Percentiles rank a stretch among this genome's conserved stretches.
These are phyloP conservation scores for Helicocarpus griseus DNA, from an alignment of 2,329 filamentous ascomycete genomes.

Conservation along the genomic window DNA sequence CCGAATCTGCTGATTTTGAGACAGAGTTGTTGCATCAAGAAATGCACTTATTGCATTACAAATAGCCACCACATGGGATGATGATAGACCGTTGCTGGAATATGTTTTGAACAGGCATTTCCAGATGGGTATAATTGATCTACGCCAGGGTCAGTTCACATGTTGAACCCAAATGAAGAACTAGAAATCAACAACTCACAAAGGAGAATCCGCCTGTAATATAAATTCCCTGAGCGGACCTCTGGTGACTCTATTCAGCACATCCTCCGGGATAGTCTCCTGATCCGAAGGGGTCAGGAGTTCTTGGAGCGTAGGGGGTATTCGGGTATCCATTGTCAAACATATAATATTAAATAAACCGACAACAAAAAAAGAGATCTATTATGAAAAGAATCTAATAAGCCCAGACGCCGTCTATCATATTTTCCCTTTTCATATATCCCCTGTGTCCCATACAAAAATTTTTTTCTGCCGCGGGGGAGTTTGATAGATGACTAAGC, in stretches of 20 bases:
- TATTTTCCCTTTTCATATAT: background rate
- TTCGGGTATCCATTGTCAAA: background rate
- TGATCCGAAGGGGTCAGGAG: background rate
- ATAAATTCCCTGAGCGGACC: slow-evolving; percentile 27
- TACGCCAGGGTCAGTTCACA: background rate
- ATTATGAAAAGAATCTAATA: background rate
- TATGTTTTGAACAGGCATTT: slow-evolving; percentile 33
- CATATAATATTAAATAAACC: background rate
- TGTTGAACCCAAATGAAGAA: background rate
- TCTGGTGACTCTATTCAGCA: slow-evolving; percentile 25
- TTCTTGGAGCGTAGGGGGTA: background rate
- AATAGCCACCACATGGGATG: slow-evolving; percentile 31
- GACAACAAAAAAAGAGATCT: background rate
- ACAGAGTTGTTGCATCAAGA: slow-evolving; percentile 28
- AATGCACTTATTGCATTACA: slow-evolving; percentile 38
- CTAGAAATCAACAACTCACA: slow-evolving; percentile 19
- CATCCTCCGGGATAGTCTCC: slow-evolving; percentile 26
- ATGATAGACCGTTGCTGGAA: slow-evolving; percentile 27
- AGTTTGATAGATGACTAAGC: background rate
- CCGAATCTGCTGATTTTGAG: slow-evolving; percentile 22
- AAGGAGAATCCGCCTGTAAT: slow-evolving; percentile 20
- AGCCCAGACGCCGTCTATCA: background rate
- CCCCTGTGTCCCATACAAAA: background rate
- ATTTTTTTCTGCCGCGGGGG: background rate
- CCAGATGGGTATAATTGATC: slow-evolving; percentile 21